Percentiles rank a stretch among this genome's conserved stretches.
These are phyloP conservation scores for Bipolaris gigantea DNA, from an alignment of 2,329 filamentous ascomycete species.

Conservation along the genomic window DNA sequence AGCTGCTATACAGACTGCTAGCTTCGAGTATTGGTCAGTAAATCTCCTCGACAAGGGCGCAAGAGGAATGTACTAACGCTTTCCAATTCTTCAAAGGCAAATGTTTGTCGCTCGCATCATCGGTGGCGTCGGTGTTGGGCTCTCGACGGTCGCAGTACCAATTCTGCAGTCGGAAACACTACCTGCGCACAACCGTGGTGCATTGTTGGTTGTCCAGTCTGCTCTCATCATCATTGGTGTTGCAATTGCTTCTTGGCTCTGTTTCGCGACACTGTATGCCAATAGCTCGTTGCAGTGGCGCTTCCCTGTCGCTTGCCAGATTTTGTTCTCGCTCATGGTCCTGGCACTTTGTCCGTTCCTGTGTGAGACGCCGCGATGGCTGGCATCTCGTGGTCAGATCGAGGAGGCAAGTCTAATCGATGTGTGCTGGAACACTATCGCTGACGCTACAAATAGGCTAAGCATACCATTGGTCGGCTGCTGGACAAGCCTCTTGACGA, in stretches of 20 bases:
- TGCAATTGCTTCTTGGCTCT: slow-evolving; percentile 19
- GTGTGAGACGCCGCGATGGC: slow-evolving; percentile 48
- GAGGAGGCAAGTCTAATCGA: slow-evolving; percentile 23
- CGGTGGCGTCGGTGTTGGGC: slow-evolving; percentile 48
- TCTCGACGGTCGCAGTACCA: slow-evolving; percentile 53
- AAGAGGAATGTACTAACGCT: not conserved
- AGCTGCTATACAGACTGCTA: slow-evolving; percentile 37
- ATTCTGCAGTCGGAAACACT: slow-evolving; percentile 49
- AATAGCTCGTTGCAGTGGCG: slow-evolving; percentile 25
- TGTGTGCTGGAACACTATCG: not conserved
- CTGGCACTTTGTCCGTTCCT: slow-evolving; percentile 51
- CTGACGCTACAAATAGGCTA: slow-evolving; percentile 10
- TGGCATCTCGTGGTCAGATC: slow-evolving; percentile 29
- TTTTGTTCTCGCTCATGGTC: slow-evolving; percentile 59
- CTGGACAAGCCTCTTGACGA: slow-evolving; percentile 38
- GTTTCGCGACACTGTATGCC: slow-evolving; percentile 18
- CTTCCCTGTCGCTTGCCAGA: slow-evolving; percentile 58
- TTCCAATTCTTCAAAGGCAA: slow-evolving; percentile 3
- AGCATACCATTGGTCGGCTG: slow-evolving; percentile 32
- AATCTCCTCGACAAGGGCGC: not conserved
- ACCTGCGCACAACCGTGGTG: slow-evolving; percentile 21
- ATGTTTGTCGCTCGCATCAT: slow-evolving; percentile 45
- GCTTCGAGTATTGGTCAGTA: slow-evolving; percentile 27
- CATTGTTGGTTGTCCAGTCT: slow-evolving; percentile 17
- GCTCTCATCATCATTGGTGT: slow-evolving; percentile 23